Conservation (phyloP, 257 asterid species). For the Nicotiana paniculata region DNA sequence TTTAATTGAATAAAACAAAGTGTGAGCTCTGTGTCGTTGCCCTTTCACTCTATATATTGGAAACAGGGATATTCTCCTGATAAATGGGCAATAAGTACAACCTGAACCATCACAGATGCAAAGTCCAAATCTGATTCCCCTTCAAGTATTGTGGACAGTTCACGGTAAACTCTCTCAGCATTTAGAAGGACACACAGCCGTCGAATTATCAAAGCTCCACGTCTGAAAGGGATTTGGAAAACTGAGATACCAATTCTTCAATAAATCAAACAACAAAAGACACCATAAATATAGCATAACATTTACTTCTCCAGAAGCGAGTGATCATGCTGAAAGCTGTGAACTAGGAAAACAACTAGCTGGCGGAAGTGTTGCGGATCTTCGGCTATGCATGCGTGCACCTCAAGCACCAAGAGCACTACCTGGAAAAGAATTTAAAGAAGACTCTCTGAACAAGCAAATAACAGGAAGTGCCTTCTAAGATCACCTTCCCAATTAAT, state of each 20-base stretch:
- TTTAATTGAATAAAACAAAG: not conserved
- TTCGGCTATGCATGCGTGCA: conserved; percentile 94
- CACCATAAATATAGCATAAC: not conserved
- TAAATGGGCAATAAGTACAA: conserved; percentile 13
- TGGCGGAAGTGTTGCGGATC: conserved; percentile 79
- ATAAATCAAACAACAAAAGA: not conserved
- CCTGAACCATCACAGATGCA: conserved; percentile 95
- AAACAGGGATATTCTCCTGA: not conserved
- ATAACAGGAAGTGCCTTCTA: not conserved
- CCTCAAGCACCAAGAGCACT: conserved; percentile 93
- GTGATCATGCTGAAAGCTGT: conserved; percentile 65
- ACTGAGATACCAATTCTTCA: conserved; percentile 4
- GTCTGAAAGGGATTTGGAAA: conserved; percentile 38
- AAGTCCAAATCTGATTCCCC: conserved; percentile 90
- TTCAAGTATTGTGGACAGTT: conserved; percentile 81
- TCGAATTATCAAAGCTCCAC: conserved; percentile 91
- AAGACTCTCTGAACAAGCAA: not conserved
- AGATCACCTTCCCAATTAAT: not conserved
- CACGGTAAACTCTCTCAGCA: conserved; percentile 87
- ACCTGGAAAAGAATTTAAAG: conserved; percentile 42
- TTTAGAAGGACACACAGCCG: conserved; percentile 89
- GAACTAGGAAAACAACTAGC: conserved; percentile 67
- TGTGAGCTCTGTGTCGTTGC: not conserved
- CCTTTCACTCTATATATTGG: not conserved
- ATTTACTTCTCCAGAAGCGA: conserved; percentile 94